phyloP scores from a whole-genome alignment of 371 early-diverging fungal genomes.

The Zopfochytrium polystomum region DNA sequence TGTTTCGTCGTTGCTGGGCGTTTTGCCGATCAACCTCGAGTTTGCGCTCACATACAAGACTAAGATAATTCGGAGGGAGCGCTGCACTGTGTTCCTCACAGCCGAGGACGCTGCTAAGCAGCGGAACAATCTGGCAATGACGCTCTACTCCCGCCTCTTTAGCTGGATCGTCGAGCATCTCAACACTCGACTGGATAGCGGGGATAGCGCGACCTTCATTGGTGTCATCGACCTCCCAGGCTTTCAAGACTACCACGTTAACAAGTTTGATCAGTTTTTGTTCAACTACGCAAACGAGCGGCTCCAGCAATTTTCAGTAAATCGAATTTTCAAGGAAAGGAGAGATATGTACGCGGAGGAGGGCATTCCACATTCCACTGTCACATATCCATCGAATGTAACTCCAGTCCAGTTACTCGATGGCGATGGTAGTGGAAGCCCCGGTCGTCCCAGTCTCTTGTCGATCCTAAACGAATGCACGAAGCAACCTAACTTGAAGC shows the following conservation, averaged over 20 bases:
- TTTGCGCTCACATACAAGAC: constrained; percentile 78
- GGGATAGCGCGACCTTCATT: constrained; percentile 42
- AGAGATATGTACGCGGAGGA: constrained; percentile 41
- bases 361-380: constrained; percentile 54
- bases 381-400: constrained; percentile 33
- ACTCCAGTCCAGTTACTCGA: constrained; percentile 20
- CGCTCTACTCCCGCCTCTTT: constrained; percentile 78
- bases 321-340: constrained; percentile 46
- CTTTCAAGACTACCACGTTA: constrained; percentile 56
- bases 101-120: constrained; percentile 72
- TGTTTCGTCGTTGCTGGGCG: constrained; percentile 82
- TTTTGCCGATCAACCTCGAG: constrained; percentile 76
- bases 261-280: constrained; percentile 45
- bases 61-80: constrained; percentile 61
- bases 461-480: constrained; percentile 55
- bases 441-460: constrained; percentile 43
- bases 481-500: constrained; percentile 48
- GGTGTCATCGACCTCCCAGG: constrained; percentile 65
- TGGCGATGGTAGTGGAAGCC: constrained; percentile 30
- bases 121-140: constrained; percentile 91
- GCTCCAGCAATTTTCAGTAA: constrained; percentile 57
- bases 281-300: constrained; percentile 67
- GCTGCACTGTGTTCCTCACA: constrained; percentile 81
- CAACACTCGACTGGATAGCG: constrained; percentile 70
- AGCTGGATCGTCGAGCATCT: constrained; percentile 86